Evolutionary conservation across 1,139 yeast genomes (phyloP).

Genomic region (Zygoascus hellenicus): DNA sequence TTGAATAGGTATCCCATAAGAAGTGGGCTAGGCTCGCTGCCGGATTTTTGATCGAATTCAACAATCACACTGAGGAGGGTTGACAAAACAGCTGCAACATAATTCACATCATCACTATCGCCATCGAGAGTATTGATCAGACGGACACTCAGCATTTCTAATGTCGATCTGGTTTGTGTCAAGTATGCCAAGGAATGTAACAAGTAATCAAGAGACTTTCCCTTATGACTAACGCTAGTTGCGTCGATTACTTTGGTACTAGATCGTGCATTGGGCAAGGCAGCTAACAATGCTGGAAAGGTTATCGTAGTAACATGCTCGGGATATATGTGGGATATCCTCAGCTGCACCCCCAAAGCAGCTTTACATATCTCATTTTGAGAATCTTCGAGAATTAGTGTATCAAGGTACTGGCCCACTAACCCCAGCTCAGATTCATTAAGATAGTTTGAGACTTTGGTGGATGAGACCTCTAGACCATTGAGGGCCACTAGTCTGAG

Average conservation of each 20-base stretch:
- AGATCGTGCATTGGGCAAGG: slow-evolving; percentile 36
- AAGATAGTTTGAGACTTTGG: slow-evolving; percentile 34
- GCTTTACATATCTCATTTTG: slow-evolving; percentile 34
- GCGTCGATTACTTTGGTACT: slow-evolving; percentile 28
- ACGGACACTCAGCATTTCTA: slow-evolving; percentile 34
- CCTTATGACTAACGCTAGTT: slow-evolving; percentile 13
- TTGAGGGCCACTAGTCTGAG: slow-evolving; percentile 61
- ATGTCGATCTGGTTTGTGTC: slow-evolving; percentile 29
- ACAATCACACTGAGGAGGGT: slow-evolving; percentile 21
- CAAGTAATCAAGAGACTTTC: slow-evolving; percentile 23
- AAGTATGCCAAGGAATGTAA: slow-evolving; percentile 31
- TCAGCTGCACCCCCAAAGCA: slow-evolving; percentile 49
- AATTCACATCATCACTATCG: slow-evolving; percentile 14
- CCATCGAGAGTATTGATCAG: slow-evolving; percentile 30
- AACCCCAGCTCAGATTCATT: slow-evolving; percentile 54
- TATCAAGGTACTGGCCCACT: slow-evolving; percentile 62
- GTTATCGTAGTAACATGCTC: slow-evolving; percentile 51
- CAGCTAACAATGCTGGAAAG: slow-evolving; percentile 53
- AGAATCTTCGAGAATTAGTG: slow-evolving; percentile 47
- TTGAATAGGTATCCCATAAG: slow-evolving; percentile 16
- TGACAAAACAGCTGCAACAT: slow-evolving; percentile 22
- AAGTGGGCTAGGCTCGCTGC: slow-evolving; percentile 3
- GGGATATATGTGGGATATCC: slow-evolving; percentile 41
- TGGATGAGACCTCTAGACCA: slow-evolving; percentile 38
- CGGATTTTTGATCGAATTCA: slow-evolving; percentile 16